These are phyloP conservation scores for Pelargonium cotyledonis DNA, from an alignment of 441 rosid genomes.

Conservation along the genomic window DNA sequence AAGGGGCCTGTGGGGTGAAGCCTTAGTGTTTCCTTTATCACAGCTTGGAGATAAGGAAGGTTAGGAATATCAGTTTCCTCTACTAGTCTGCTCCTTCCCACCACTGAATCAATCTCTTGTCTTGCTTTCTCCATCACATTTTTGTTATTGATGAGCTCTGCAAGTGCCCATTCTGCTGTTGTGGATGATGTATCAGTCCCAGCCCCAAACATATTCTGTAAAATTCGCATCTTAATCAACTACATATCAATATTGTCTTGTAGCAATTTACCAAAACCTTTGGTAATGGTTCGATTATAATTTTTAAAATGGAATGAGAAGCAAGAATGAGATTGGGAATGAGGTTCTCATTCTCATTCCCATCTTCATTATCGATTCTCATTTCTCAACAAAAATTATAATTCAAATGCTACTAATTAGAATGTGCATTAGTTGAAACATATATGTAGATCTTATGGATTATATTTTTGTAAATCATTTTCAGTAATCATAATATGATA, in stretches of 20 bases:
- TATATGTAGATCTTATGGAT: too few species aligned
- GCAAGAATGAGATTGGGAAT: too few species aligned
- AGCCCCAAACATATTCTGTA: slow-evolving; percentile 40
- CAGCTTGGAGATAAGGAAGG: slow-evolving; percentile 42
- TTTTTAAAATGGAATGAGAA: too few species aligned
- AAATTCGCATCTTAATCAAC: not conserved
- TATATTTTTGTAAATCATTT: too few species aligned
- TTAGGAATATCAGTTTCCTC: slow-evolving; percentile 37
- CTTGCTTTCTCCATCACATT: slow-evolving; percentile 32
- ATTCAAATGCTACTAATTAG: too few species aligned
- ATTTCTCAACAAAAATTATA: too few species aligned
- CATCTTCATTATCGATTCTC: too few species aligned
- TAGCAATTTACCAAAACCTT: too few species aligned
- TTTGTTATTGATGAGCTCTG: slow-evolving; percentile 41
- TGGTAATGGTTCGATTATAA: too few species aligned
- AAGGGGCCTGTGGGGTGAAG: slow-evolving; percentile 44
- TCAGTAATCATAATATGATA: too few species aligned
- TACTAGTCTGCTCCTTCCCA: slow-evolving; percentile 32
- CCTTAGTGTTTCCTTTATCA: slow-evolving; percentile 41
- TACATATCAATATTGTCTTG: not conserved
- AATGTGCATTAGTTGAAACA: too few species aligned
- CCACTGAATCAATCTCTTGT: slow-evolving; percentile 34
- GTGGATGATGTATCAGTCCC: slow-evolving; percentile 45
- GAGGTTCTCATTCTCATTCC: too few species aligned
- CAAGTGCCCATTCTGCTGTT: slow-evolving; percentile 44